Conservation (phyloP, 148 eudicot genomes). For the Fagopyrum esculentum region DNA sequence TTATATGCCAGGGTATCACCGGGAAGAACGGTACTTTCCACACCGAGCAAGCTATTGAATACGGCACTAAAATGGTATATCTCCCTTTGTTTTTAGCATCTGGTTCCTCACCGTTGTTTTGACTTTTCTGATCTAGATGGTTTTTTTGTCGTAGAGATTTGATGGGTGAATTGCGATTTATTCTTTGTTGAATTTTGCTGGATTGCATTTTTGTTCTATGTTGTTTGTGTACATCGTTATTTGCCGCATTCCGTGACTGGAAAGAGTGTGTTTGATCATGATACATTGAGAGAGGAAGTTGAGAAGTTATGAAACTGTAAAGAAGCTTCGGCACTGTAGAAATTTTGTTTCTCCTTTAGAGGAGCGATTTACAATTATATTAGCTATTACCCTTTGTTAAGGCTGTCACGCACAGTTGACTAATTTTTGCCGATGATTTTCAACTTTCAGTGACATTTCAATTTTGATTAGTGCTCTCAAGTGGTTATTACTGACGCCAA, state of each 20-base stretch:
- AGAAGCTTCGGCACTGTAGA: background rate
- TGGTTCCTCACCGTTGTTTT: background rate
- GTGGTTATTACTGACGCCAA: background rate
- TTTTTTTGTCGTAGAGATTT: background rate
- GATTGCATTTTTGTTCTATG: background rate
- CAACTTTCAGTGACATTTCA: background rate
- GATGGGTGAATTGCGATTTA: background rate
- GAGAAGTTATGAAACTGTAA: background rate
- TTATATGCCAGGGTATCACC: conserved; percentile 91
- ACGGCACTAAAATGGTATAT: conserved; percentile 90
- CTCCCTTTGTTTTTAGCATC: background rate
- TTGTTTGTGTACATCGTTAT: background rate
- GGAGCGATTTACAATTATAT: background rate
- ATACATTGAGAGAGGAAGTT: background rate
- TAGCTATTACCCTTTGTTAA: background rate
- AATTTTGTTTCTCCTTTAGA: background rate
- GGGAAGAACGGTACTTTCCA: conserved; percentile 94
- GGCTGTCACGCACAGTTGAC: no score
- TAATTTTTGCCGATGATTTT: no score
- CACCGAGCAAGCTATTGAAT: conserved; percentile 94
- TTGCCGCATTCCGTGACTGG: background rate
- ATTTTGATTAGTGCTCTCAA: background rate
- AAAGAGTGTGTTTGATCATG: background rate
- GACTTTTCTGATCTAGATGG: background rate
- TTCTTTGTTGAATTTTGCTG: background rate